Conservation (phyloP, 768 basidiomycete genomes). For the Tricholoma matsutake region DNA sequence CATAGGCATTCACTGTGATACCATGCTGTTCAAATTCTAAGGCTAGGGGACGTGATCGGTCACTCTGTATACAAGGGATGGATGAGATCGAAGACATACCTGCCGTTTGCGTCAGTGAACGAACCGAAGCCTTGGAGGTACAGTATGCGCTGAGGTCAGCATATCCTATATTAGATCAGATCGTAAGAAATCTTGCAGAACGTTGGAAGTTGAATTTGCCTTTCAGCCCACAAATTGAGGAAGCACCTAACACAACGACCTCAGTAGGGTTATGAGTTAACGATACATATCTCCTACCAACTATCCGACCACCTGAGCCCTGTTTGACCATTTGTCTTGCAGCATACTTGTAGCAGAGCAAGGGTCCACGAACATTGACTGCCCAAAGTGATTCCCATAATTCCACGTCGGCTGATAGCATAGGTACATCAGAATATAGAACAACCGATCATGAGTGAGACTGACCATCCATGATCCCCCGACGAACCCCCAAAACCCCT, state of each 20-base stretch:
- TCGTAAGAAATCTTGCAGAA: neutral
- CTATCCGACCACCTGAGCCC: conserved; percentile 10
- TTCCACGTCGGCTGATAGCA: conserved; percentile 7
- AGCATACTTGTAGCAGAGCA: conserved; percentile 8
- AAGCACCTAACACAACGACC: neutral
- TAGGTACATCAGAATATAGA: neutral
- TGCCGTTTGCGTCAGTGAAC: conserved; percentile 3
- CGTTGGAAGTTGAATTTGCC: neutral
- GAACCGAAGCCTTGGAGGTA: conserved; percentile 35
- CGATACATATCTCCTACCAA: neutral
- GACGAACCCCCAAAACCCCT: conserved; percentile 23
- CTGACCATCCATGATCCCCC: conserved; percentile 17
- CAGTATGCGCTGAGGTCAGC: conserved; percentile 34
- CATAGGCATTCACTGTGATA: neutral
- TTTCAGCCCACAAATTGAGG: conserved; percentile 1
- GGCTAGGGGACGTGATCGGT: neutral
- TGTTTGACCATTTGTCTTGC: conserved; percentile 13
- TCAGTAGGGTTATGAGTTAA: neutral
- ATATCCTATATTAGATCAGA: neutral
- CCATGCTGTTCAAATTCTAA: neutral
- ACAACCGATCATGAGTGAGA: conserved; percentile 1
- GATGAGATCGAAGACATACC: neutral
- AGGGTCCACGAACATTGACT: conserved; percentile 5
- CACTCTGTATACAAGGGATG: neutral
- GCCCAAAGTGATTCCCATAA: conserved; percentile 6